phyloP scores from a whole-genome alignment of 2,329 filamentous ascomycete species.

The Cladosporium oxysporum region DNA sequence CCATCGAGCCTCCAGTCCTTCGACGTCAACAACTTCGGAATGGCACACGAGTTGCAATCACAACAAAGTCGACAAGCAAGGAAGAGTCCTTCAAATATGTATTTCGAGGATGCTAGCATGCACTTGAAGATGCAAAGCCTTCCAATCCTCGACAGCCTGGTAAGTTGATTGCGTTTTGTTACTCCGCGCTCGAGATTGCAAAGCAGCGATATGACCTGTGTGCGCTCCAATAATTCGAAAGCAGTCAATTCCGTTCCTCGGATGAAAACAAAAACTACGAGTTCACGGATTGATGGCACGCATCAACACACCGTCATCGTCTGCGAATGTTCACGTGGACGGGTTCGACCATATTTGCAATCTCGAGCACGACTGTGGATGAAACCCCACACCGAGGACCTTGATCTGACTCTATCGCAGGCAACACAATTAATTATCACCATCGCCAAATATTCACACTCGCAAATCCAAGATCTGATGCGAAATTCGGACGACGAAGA shows the following conservation, averaged over 20 bases:
- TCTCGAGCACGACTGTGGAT: background rate
- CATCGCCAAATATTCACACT: conserved; percentile 57
- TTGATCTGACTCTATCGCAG: conserved; percentile 37
- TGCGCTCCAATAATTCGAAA: background rate
- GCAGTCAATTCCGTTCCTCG: background rate
- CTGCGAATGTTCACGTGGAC: background rate
- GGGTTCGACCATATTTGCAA: background rate
- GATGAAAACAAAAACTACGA: background rate
- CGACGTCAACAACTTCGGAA: conserved; percentile 9
- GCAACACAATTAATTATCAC: conserved; percentile 61
- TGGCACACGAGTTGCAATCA: conserved; percentile 13
- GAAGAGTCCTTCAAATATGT: conserved; percentile 26
- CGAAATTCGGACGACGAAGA: conserved; percentile 38
- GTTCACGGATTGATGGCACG: background rate
- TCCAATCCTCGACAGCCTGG: conserved; percentile 62
- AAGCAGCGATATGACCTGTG: background rate
- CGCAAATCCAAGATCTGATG: conserved; percentile 59
- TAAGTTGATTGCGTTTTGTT: conserved; percentile 38
- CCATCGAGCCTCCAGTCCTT: conserved; percentile 5
- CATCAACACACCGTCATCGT: background rate
- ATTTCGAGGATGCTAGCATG: conserved; percentile 45
- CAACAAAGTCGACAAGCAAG: conserved; percentile 12
- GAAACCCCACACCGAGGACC: background rate
- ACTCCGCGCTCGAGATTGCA: background rate
- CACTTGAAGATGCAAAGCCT: conserved; percentile 60